These are phyloP conservation scores for Fonsecaea erecta DNA, from an alignment of 2,329 filamentous ascomycete species.

Conservation along the genomic window DNA sequence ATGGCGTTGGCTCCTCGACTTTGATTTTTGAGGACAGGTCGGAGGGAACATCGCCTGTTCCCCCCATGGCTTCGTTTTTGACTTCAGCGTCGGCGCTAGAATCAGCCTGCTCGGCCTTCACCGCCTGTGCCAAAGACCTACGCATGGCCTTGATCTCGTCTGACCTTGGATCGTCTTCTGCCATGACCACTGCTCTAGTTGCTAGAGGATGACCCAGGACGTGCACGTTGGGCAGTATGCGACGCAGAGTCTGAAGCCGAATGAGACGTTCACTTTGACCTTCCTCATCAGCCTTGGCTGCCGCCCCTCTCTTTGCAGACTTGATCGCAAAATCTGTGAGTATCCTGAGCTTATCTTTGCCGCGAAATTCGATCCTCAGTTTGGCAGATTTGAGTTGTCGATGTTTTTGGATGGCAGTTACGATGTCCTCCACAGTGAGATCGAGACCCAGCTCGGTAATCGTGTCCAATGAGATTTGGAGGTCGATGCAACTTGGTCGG, in stretches of 20 bases:
- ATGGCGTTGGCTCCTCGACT: conserved; percentile 22
- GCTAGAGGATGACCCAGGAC: conserved; percentile 90
- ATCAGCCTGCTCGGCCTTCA: conserved; percentile 7
- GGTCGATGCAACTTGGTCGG: conserved; percentile 69
- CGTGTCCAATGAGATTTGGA: conserved; percentile 79
- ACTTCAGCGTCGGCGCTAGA: conserved; percentile 22
- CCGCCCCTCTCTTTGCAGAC: conserved; percentile 49
- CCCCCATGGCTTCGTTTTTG: conserved; percentile 22
- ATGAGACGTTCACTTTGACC: conserved; percentile 69
- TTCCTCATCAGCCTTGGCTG: conserved; percentile 52
- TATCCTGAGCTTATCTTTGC: conserved; percentile 70
- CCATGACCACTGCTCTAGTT: conserved; percentile 55
- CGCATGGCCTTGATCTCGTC: conserved; percentile 35
- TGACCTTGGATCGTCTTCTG: conserved; percentile 38
- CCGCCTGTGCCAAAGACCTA: conserved; percentile 11
- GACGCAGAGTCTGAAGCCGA: conserved; percentile 82
- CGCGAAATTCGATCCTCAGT: conserved; percentile 59
- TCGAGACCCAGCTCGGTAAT: conserved; percentile 82
- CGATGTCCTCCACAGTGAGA: conserved; percentile 73
- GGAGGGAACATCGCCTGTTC: background rate
- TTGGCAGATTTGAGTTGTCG: conserved; percentile 75
- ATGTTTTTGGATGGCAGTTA: conserved; percentile 74
- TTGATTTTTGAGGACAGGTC: conserved; percentile 20
- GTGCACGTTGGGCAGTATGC: conserved; percentile 77
- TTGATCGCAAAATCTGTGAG: conserved; percentile 62